Percentiles rank a stretch among this genome's conserved stretches.
phyloP scores from a whole-genome alignment of 148 eudicot species.

The Nepenthes mirabilis region DNA sequence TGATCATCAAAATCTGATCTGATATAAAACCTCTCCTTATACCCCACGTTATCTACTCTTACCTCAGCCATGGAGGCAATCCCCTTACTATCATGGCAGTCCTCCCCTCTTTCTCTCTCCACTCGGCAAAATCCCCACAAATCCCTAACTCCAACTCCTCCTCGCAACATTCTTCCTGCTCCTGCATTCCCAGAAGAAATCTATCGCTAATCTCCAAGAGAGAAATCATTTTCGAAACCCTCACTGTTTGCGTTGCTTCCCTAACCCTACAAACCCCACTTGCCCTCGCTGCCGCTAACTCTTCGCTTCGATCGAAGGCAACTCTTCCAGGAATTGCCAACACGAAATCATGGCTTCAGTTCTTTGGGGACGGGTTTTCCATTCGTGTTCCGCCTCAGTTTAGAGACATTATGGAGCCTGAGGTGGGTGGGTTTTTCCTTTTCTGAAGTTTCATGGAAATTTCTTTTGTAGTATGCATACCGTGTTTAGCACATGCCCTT shows the following conservation, averaged over 20 bases:
- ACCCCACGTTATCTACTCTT: constrained; percentile 20
- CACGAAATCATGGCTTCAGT: constrained; percentile 89
- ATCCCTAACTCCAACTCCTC: constrained; percentile 13
- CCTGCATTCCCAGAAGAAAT: constrained; percentile 9
- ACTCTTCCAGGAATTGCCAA: constrained; percentile 57
- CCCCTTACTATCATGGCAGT: constrained; percentile 30
- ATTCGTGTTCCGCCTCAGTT: constrained; percentile 88
- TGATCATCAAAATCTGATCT: background rate
- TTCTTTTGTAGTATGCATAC: too few relatives aligned
- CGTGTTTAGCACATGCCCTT: background rate
- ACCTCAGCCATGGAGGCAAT: constrained; percentile 19
- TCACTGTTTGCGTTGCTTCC: constrained; percentile 24
- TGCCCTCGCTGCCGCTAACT: constrained; percentile 19
- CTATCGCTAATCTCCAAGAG: constrained; percentile 18
- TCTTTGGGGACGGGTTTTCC: constrained; percentile 77
- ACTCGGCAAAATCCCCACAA: constrained; percentile 19
- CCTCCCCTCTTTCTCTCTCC: constrained; percentile 26
- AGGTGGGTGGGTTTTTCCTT: constrained; percentile 26
- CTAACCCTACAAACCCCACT: constrained; percentile 17
- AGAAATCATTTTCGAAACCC: constrained; percentile 24
- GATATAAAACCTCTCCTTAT: constrained; percentile 4
- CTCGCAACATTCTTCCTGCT: constrained; percentile 7
- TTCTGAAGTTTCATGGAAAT: background rate
- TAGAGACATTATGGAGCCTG: constrained; percentile 72
- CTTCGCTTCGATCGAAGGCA: constrained; percentile 28